phyloP scores from a whole-genome alignment of 2,329 filamentous ascomycete genomes.

The Diaporthe destruens region DNA sequence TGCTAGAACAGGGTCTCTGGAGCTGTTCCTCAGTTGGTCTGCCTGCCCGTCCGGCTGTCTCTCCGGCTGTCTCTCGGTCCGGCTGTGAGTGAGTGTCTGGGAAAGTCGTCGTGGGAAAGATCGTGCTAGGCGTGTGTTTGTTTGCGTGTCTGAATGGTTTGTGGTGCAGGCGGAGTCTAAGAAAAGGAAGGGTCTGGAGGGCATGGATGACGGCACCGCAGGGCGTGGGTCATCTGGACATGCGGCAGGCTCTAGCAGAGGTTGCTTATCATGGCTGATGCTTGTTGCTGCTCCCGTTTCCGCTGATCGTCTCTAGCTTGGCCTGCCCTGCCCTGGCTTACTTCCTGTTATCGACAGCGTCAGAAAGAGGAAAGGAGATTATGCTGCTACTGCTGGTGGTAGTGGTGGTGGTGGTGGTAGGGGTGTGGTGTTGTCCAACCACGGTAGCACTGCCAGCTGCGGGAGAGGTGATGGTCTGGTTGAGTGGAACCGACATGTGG shows the following conservation, averaged over 20 bases:
- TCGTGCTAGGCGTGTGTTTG: background rate
- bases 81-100: background rate
- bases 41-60: background rate
- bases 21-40: background rate
- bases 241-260: conserved; percentile 25
- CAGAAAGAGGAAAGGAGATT: background rate
- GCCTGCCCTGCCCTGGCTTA: background rate
- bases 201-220: conserved; percentile 38
- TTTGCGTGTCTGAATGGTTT: background rate
- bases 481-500: conserved; percentile 11
- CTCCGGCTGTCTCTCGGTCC: background rate
- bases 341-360: background rate
- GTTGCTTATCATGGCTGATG: conserved; percentile 15
- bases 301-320: background rate
- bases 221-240: conserved; percentile 31
- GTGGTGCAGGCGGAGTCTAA: conserved; percentile 8
- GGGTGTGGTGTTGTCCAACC: conserved; percentile 1
- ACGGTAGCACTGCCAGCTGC: conserved; percentile 11
- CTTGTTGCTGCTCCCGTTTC: background rate
- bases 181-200: conserved; percentile 20
- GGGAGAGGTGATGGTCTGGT: conserved; percentile 2
- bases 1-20: background rate
- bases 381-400: background rate
- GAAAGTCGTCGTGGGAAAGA: background rate
- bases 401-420: conserved; percentile 6